Percentiles rank a stretch among this genome's conserved stretches.
phyloP scores from a whole-genome alignment of 306 rosid species.

The Fagus sylvatica region DNA sequence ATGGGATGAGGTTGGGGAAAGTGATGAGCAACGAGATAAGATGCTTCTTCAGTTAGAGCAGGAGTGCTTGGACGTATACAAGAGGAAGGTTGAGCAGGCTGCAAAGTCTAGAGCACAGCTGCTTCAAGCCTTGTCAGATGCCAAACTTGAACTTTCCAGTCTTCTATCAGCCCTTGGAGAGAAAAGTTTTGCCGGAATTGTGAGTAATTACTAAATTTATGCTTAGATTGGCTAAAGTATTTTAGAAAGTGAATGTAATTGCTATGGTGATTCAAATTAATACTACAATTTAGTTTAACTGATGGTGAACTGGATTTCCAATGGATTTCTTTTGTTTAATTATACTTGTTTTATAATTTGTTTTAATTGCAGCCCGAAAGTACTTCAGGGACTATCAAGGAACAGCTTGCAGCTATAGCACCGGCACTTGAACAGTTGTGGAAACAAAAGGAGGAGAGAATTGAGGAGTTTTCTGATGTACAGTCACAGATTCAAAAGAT shows the following conservation, averaged over 20 bases:
- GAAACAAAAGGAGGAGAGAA: conserved; percentile 90
- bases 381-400: conserved; percentile 61
- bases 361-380: conserved; percentile 44
- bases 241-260: not conserved
- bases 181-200: conserved; percentile 52
- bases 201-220: conserved; percentile 25
- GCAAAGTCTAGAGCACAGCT: conserved; percentile 92
- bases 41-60: conserved; percentile 99
- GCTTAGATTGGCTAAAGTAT: not conserved
- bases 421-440: conserved; percentile 83
- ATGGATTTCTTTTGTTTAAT: not conserved
- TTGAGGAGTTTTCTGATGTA: conserved; percentile 81
- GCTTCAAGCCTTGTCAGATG: conserved; percentile 85
- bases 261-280: not conserved
- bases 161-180: conserved; percentile 92
- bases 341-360: not conserved
- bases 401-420: conserved; percentile 82
- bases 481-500: conserved; percentile 89
- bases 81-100: conserved; percentile 96
- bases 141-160: conserved; percentile 70
- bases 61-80: conserved; percentile 93
- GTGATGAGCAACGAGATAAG: conserved; percentile 85
- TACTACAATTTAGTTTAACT: not conserved
- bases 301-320: not conserved
- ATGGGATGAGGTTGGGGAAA: conserved; percentile 99